A percentile compares a stretch with the other conserved stretches of the same genome.
These are phyloP conservation scores for Excoecaria cochinchinensis DNA, from an alignment of 345 rosid species.

Conservation along the genomic window DNA sequence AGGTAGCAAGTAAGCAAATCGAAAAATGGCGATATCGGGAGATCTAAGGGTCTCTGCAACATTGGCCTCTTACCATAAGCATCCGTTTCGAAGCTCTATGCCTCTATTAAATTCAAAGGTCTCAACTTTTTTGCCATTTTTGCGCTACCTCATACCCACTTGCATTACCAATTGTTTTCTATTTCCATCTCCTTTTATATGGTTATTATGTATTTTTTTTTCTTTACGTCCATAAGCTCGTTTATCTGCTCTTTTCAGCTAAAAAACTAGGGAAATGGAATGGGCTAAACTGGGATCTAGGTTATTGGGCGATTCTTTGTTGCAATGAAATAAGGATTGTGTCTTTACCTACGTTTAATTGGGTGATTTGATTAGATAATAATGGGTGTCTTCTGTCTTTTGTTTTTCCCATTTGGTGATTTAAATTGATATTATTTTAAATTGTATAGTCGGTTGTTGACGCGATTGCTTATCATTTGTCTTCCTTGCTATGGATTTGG, in stretches of 20 bases:
- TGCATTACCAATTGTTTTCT: background rate
- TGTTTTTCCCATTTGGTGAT: background rate
- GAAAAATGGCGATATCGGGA: slow-evolving; percentile 29
- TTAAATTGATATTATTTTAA: background rate
- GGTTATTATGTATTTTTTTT: background rate
- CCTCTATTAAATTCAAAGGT: slow-evolving; percentile 62
- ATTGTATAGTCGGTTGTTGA: background rate
- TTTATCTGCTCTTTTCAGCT: slow-evolving; percentile 13
- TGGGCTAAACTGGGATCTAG: background rate
- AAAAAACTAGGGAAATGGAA: background rate
- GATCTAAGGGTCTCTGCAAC: slow-evolving; percentile 69
- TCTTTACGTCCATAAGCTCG: background rate
- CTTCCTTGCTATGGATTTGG: background rate
- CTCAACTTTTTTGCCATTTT: slow-evolving; percentile 1
- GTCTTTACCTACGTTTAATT: background rate
- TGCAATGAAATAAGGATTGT: background rate
- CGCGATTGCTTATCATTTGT: background rate
- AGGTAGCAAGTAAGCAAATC: background rate
- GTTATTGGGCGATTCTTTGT: background rate
- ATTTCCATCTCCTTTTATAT: slow-evolving; percentile 13
- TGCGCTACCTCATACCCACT: background rate
- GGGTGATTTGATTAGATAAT: background rate
- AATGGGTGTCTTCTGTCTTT: background rate
- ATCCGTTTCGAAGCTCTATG: slow-evolving; percentile 42
- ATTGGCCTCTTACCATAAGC: slow-evolving; percentile 49